Conservation (phyloP, 75 land plant genomes). For the Pseudotsuga menziesii region DNA sequence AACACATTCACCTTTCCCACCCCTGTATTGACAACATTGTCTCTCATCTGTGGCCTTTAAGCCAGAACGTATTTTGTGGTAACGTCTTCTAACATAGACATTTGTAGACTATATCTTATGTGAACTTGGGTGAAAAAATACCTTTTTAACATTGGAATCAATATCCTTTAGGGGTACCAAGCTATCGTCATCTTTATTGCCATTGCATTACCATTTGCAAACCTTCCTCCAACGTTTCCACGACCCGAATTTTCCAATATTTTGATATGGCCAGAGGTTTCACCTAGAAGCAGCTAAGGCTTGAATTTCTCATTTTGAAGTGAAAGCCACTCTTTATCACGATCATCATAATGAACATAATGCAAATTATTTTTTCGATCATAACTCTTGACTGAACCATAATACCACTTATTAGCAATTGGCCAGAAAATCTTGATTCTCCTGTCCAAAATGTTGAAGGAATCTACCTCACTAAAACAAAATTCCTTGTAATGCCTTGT, state of each 20-base stretch:
- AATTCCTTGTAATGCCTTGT: conserved; percentile 64
- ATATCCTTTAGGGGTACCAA: background rate
- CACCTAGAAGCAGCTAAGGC: conserved; percentile 59
- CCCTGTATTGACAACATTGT: background rate
- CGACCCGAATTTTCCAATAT: conserved; percentile 4
- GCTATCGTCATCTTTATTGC: background rate
- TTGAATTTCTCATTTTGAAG: conserved; percentile 75
- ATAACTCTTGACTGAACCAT: conserved; percentile 68
- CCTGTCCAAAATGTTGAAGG: conserved; percentile 49
- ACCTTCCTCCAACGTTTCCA: conserved; percentile 3
- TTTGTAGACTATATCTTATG: background rate
- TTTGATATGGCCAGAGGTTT: conserved; percentile 23
- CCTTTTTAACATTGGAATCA: background rate
- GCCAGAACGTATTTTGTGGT: background rate
- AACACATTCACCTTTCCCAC: background rate
- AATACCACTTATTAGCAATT: conserved; percentile 81
- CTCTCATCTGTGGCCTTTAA: background rate
- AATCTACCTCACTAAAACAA: conserved; percentile 41
- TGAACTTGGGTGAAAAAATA: background rate
- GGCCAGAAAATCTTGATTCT: conserved; percentile 95
- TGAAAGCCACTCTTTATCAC: conserved; percentile 86
- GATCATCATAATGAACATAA: conserved; percentile 82
- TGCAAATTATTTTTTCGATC: conserved; percentile 55
- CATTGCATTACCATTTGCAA: background rate
- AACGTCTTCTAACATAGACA: background rate